Evolutionary conservation across 495 filamentous ascomycete genomes (phyloP).

Genomic region (Lepraria neglecta): DNA sequence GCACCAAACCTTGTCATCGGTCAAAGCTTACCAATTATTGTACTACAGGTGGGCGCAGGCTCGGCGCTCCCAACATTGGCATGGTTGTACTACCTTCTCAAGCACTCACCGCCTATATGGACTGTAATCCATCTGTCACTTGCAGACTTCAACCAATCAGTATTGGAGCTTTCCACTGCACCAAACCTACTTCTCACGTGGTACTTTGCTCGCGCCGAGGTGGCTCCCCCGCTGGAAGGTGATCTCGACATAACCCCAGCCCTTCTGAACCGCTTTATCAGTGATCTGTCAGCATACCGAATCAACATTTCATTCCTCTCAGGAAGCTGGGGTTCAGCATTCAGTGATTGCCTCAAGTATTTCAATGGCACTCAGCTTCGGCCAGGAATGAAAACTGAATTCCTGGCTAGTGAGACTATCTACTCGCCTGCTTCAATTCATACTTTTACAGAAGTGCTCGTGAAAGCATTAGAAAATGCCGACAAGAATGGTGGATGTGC

Average conservation of each 20-base stretch:
- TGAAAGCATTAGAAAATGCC: constrained; percentile 54
- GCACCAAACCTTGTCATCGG: not conserved
- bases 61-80: constrained; percentile 78
- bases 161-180: constrained; percentile 78
- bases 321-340: constrained; percentile 71
- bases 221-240: constrained; percentile 31
- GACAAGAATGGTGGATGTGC: constrained; percentile 34
- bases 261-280: constrained; percentile 55
- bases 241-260: constrained; percentile 68
- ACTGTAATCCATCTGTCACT: constrained; percentile 56
- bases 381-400: constrained; percentile 37
- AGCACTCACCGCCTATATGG: constrained; percentile 28
- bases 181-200: constrained; percentile 84
- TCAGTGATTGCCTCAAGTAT: constrained; percentile 51
- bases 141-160: constrained; percentile 83
- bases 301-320: constrained; percentile 70
- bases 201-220: constrained; percentile 44
- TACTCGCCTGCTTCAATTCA: constrained; percentile 73
- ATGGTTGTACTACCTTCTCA: constrained; percentile 64
- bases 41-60: constrained; percentile 73
- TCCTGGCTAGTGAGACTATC: constrained; percentile 90
- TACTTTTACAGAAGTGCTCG: constrained; percentile 67
- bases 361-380: constrained; percentile 17
- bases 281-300: constrained; percentile 46
- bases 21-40: constrained; percentile 14